Base-by-base conservation (phyloP, 148 eudicot species). In the Vaccinium corymbosum region DNA sequence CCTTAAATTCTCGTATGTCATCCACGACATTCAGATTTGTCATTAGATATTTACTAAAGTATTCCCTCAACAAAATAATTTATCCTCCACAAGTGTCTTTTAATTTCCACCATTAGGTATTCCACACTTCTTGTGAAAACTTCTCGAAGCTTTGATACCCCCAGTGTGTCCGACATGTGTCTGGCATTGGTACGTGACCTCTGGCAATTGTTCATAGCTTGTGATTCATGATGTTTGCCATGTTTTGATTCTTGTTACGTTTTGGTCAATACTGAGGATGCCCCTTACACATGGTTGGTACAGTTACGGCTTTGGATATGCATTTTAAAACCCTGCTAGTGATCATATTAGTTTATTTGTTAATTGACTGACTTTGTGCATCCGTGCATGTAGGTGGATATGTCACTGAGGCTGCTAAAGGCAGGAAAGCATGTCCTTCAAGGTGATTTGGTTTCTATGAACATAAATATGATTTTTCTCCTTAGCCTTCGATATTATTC, bases 381-480 rank as follows among this genome's bases (percentile, higher is more conserved):
- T 70, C 56, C 82, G 68, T 81, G 72, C 50, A 75, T 85, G 87
- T 84, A 96, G 98, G 98, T 96, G 81, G 97, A 96, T 57, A 89
- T 94, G 86, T 92, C 98, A 70, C 82, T 91, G 80, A 92, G 86
- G 91, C 72, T 96, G 78, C 93, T 96, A 51, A 96, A 93, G 91
- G 95, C 91, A 81, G 98, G 98, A 87, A 96, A 96, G 90, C 98
- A 96, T 90, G 98, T 96, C 59, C 91, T 96, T 86, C 98, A 96
- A 94, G 98, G 98, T 96, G 84, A 81, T 78, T 73, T 76, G 25
- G 3, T 27, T 72, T 56, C 19, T 64, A 22, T 52, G 22, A 52
- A n/a, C 6, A 68, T 70, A 10, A 11, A 8, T 3, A 68, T 46
- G 71, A 32, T 71, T 25, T 56, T 42, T 81, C 81, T n/a, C 12